Evolutionary conservation across 1,284 basidiomycete genomes (phyloP).

Genomic region (Athelia sp.): DNA sequence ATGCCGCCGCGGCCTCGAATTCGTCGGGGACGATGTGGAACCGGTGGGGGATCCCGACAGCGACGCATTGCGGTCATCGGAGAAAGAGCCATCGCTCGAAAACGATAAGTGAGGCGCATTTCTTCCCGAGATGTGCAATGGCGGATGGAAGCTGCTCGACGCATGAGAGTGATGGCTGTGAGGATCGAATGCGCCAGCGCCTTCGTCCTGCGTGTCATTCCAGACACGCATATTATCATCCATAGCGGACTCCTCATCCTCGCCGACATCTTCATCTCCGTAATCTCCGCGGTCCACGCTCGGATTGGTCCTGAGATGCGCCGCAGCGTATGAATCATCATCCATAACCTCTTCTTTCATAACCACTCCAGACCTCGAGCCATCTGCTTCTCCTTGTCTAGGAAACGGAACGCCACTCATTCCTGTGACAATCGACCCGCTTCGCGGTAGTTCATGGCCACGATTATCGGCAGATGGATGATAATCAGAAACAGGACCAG

Average conservation of each 20-base stretch:
- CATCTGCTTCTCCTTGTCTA: too few relatives aligned
- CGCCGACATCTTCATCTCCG: slow-evolving; percentile 17
- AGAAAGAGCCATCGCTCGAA: background rate
- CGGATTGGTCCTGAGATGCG: background rate
- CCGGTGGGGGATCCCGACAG: slow-evolving; percentile 4
- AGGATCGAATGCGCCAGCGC: slow-evolving; percentile 9
- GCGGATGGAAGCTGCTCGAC: slow-evolving; percentile 10
- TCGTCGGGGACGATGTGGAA: slow-evolving; percentile 13
- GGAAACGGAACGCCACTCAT: too few relatives aligned
- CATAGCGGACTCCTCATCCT: slow-evolving; percentile 10
- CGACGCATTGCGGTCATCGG: slow-evolving; percentile 10
- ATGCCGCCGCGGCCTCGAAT: slow-evolving; percentile 27
- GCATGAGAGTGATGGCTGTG: slow-evolving; percentile 5
- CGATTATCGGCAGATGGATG: too few relatives aligned
- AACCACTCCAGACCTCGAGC: too few relatives aligned
- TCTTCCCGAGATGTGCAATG: background rate
- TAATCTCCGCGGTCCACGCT: background rate
- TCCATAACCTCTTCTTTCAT: background rate
- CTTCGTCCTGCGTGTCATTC: slow-evolving; percentile 6
- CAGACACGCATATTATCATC: background rate
- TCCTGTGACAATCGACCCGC: too few relatives aligned
- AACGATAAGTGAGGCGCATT: background rate
- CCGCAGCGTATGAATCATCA: background rate
- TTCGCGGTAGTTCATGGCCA: too few relatives aligned
- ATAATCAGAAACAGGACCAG: too few relatives aligned